Evolutionary conservation across 805 yeast species (phyloP), one percentile per base, ranked within the genome.

Genomic region (Barnettozyma wickerhamii): DNA sequence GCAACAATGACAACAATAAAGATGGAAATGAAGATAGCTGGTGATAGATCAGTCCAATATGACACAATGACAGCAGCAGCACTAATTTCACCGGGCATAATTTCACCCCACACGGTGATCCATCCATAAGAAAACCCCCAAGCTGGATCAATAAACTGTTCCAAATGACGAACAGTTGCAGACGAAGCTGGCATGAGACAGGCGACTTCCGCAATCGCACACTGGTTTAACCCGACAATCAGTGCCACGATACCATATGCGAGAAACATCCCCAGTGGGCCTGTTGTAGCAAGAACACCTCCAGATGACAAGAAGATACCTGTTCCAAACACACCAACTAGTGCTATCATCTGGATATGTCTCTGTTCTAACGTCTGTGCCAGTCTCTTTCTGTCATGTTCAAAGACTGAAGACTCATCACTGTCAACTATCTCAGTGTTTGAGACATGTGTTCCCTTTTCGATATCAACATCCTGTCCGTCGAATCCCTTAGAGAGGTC

Each of bases 271-370:
- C 68, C 66, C 5, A 56, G 61, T 9, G 62, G 62, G 3, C 65
- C 64, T 20, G 64, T 55, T 9, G 48, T 52, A 15, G 57, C 53
- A 21, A 68, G 52, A 15, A 65, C 54, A 30, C 63, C 61, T 33
- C 71, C 72, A 3, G 66, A 56, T 15, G 65, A 58, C 20, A 66
- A 47, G 47, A 65, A 66, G 7, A 67, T 49, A 38, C 72, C 72
- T 1, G 72, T 67, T 37, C 72, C 73, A 46, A 68, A 58, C 41
- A 70, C 64, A 42, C 71, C 69, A 15, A 71, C 72, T 39, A 72
- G 63, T 29, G 75, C 68, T 40, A 72, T 64, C 73, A 72, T 68
- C 48, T 70, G 74, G 40, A 71, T 51, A 49, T 69, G 75, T 30
- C 59, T 43, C 30, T 51, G 58, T 17, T 54, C 38, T 15, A 52